These are phyloP conservation scores for Nitzschia sp. DNA, from an alignment of 108 stramenopile species.

Conservation along the genomic window DNA sequence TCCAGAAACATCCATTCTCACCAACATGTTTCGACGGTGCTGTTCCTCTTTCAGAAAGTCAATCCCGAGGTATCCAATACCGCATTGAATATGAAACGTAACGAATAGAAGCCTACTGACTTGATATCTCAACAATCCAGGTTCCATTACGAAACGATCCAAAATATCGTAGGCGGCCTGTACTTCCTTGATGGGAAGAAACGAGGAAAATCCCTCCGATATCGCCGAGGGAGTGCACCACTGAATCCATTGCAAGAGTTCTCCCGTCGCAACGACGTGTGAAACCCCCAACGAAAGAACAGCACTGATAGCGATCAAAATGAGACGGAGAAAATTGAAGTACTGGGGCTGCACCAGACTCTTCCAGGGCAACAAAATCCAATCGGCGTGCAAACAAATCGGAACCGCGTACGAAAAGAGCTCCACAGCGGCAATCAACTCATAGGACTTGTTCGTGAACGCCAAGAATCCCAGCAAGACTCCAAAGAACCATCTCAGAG, in stretches of 20 bases:
- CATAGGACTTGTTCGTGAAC: constrained; percentile 56
- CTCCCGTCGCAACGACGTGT: constrained; percentile 31
- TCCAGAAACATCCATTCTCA: constrained; percentile 70
- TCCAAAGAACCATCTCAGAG: constrained; percentile 44
- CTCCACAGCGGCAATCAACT: constrained; percentile 64
- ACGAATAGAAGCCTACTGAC: constrained; percentile 72
- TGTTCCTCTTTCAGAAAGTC: constrained; percentile 78
- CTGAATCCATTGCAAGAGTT: constrained; percentile 14
- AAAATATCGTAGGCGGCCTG: constrained; percentile 60
- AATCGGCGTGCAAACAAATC: constrained; percentile 11
- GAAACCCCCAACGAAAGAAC: constrained; percentile 31
- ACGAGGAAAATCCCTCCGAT: constrained; percentile 32
- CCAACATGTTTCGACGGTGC: constrained; percentile 69
- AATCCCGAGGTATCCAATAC: constrained; percentile 85
- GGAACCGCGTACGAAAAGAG: constrained; percentile 72
- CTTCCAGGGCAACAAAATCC: neutral
- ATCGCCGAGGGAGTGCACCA: constrained; percentile 29
- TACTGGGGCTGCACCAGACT: neutral
- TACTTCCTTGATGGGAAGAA: constrained; percentile 74
- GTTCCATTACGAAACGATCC: constrained; percentile 46
- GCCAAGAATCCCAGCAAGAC: constrained; percentile 57
- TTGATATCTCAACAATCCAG: constrained; percentile 51
- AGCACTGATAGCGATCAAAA: constrained; percentile 38
- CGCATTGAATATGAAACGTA: constrained; percentile 87
- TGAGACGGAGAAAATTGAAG: constrained; percentile 15